These are phyloP conservation scores for Penstemon newberryi DNA, from an alignment of 257 asterid genomes.

Conservation along the genomic window DNA sequence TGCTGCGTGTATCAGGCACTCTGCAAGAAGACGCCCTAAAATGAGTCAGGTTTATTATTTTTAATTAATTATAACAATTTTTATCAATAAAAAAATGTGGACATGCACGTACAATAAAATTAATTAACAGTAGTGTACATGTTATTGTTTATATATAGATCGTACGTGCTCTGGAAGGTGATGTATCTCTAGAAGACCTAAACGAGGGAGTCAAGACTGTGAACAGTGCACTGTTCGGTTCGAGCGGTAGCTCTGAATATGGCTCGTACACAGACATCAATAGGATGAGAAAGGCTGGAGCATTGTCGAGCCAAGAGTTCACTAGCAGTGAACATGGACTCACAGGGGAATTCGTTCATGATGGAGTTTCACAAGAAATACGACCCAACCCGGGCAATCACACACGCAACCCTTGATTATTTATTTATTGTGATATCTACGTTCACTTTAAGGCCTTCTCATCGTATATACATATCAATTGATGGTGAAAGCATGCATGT, in stretches of 20 bases:
- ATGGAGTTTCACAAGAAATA: slow-evolving; percentile 31
- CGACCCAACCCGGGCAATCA: slow-evolving; percentile 20
- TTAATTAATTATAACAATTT: background rate
- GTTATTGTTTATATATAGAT: slow-evolving; percentile 26
- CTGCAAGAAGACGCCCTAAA: slow-evolving; percentile 83
- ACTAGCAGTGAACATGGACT: slow-evolving; percentile 50
- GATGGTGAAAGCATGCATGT: slow-evolving; percentile 28
- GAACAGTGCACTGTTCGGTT: slow-evolving; percentile 34
- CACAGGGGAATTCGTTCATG: slow-evolving; percentile 8
- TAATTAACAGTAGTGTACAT: background rate
- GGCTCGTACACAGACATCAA: slow-evolving; percentile 38
- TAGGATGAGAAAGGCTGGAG: slow-evolving; percentile 37
- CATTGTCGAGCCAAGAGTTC: slow-evolving; percentile 67
- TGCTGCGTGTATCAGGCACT: slow-evolving; percentile 68
- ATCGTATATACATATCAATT: slow-evolving; percentile 10
- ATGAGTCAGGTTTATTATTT: slow-evolving; percentile 69
- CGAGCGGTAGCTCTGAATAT: slow-evolving; percentile 55
- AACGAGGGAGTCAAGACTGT: slow-evolving; percentile 44
- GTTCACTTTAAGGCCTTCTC: slow-evolving; percentile 16
- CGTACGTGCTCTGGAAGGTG: slow-evolving; percentile 64
- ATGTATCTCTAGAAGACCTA: slow-evolving; percentile 45
- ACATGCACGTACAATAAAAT: background rate
- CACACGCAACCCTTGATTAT: slow-evolving; percentile 22
- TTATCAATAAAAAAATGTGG: too few relatives aligned
- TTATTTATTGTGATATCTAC: background rate